Evolutionary conservation across 1,284 basidiomycete genomes (phyloP), one percentile per base, ranked within the genome.

Genomic region (Afroboletus lepidellus): DNA sequence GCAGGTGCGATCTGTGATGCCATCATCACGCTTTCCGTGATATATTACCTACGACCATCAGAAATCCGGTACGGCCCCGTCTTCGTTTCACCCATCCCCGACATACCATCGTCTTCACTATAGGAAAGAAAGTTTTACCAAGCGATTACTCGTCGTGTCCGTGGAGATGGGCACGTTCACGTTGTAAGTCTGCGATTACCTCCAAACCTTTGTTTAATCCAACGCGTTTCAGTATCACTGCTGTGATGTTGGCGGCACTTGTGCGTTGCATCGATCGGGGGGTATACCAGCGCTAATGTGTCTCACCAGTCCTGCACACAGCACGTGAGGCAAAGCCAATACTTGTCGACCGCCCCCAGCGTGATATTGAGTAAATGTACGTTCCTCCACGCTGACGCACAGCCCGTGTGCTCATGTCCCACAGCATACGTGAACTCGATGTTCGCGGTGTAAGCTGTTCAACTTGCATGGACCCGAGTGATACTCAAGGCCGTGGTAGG

Each of bases 361-460:
- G 12, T 51, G 27, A 44, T 60, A 27, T 16, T 63, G 39, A 51
- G 51, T 21, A 53, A 63, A 46, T 42, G 61, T 59, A n/a, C 30
- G 61, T 29, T 24, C 20, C 2, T 36, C 2, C 15, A 13, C 27
- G 5, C 1, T 32, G 5, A 9, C 18, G 18, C 6, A 12, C 15
- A 34, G 15, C 5, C 16, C 2, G 33, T 24, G 29, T 11, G n/a
- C 50, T 51, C 36, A 46, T 2, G 6, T 16, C n/a, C n/a, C 15
- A 12, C 12, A 59, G 51, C 59, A 37, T 63, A 63, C 27, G 48
- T 52, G 29, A 63, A 60, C 42, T 52, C 51, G 20, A 63, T 59
- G 56, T 37, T 63, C 18, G 49, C 32, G 8, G 59, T 61, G 61
- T 63, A 36, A 48, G 61, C 52, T 30, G 6, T 15, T n/a, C 18